phyloP scores from a whole-genome alignment of 192 early-diverging fungal species.

The Piromyces finnis region DNA sequence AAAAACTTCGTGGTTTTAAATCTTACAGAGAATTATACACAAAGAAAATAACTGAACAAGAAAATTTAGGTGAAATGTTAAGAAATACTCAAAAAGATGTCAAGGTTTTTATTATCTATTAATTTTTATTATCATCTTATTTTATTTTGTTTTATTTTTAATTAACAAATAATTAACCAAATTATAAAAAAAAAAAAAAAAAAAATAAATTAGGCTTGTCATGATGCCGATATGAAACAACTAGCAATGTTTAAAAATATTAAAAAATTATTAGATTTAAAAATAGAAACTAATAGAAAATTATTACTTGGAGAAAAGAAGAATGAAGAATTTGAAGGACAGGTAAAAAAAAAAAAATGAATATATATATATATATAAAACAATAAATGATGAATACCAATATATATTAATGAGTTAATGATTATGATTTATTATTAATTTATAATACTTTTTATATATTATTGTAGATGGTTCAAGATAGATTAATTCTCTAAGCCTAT shows the following conservation, averaged over 20 bases:
- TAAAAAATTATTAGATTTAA: not conserved
- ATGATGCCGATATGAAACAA: slow-evolving; percentile 1
- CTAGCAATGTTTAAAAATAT: not conserved
- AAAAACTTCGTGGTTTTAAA: slow-evolving; percentile 37
- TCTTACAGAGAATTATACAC: slow-evolving; percentile 38
- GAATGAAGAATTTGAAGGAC: not conserved
- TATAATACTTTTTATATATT: too few species aligned
- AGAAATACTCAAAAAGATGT: slow-evolving; percentile 29
- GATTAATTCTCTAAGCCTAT: too few species aligned
- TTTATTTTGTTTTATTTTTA: too few species aligned
- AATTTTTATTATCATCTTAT: too few species aligned
- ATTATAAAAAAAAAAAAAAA: not conserved
- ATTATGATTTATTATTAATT: too few species aligned
- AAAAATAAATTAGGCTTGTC: not conserved
- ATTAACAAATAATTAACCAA: too few species aligned
- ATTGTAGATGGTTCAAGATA: not conserved
- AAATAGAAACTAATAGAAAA: not conserved
- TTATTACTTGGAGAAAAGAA: not conserved
- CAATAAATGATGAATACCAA: too few species aligned
- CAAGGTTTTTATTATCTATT: too few species aligned
- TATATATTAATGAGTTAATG: too few species aligned
- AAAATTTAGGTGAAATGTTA: slow-evolving; percentile 19
- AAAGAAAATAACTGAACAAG: slow-evolving; percentile 24
- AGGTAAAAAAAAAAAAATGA: too few species aligned
- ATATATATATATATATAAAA: too few species aligned